Base-by-base conservation (phyloP, 495 filamentous ascomycete genomes). In the Neurospora tetrasperma region DNA sequence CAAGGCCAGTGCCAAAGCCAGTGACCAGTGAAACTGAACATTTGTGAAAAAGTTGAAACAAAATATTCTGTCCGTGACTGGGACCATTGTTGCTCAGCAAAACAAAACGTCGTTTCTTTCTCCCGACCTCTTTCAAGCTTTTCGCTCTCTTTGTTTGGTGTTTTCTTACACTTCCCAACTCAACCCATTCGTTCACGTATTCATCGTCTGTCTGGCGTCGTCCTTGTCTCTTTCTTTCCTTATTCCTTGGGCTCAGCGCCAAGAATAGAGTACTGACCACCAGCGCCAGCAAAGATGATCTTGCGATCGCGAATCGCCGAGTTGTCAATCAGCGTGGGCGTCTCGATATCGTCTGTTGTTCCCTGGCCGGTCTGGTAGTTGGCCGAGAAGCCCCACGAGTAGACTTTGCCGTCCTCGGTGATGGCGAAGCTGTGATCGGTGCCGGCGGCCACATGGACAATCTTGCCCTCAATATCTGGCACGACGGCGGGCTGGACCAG, bases 331-430 rank as follows among this genome's bases (percentile, higher is more conserved):
- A 85, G 76, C 1, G 85, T 91, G 0, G 91, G 89, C 14, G 79
- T 71, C 70, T 85, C 79, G 38, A 93, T 82, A 74, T 90, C 89
- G 20, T 89, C 87, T 3, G 80, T 82, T 5, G 84, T 86, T 11
- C 88, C 89, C 70, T 85, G 87, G 7, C 90, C 91, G n/a, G 89
- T 90, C 81, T 92, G 90, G 77, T 89, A 91, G 73, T 86, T 88
- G 59, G 80, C 82, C 31, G 84, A 88, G 82, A 92, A 92, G 2
- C 92, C 92, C 91, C 91, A 93, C 42, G 85, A 85, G 79, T 88
- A 92, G 7, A 89, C 90, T 62, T 84, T 83, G 12, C 91, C 90
- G 3, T 86, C 84, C 27, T 75, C 80, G 69, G 86, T 86, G 73
- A 93, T 81, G 12, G 85, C 89, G 70, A 93, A 83, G 73, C 82